Evolutionary conservation across 2,329 filamentous ascomycete genomes (phyloP).

Genomic region (Neurospora crassa): DNA sequence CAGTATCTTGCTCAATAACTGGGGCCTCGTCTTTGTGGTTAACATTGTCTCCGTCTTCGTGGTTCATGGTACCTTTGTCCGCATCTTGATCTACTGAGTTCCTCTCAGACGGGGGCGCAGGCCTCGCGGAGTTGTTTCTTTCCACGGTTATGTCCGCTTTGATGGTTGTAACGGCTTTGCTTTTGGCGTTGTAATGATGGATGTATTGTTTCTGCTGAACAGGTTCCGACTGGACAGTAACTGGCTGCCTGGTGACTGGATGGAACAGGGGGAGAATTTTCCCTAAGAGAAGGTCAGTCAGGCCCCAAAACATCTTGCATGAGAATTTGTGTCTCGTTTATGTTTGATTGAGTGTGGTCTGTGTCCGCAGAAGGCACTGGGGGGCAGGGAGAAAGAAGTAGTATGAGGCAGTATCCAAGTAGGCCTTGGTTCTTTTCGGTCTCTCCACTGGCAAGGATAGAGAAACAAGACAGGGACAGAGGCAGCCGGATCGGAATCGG

Average conservation of each 20-base stretch:
- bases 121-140: neutral
- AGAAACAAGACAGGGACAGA: neutral
- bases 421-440: neutral
- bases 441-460: neutral
- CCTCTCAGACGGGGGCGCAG: neutral
- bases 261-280: neutral
- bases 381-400: neutral
- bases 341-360: neutral
- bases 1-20: neutral
- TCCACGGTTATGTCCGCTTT: neutral
- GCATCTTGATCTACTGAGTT: neutral
- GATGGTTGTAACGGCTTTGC: neutral
- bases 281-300: neutral
- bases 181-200: neutral
- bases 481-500: neutral
- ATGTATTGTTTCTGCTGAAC: neutral
- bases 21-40: neutral
- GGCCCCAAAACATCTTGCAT: neutral
- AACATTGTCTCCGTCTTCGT: neutral
- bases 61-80: neutral
- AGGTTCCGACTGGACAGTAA: neutral
- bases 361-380: neutral
- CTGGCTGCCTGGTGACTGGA: neutral
- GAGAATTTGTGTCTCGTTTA: neutral
- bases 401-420: neutral